Percentiles rank a stretch among this genome's conserved stretches.
phyloP scores from a whole-genome alignment of 345 rosid genomes.

The Raphanus raphanistrum region DNA sequence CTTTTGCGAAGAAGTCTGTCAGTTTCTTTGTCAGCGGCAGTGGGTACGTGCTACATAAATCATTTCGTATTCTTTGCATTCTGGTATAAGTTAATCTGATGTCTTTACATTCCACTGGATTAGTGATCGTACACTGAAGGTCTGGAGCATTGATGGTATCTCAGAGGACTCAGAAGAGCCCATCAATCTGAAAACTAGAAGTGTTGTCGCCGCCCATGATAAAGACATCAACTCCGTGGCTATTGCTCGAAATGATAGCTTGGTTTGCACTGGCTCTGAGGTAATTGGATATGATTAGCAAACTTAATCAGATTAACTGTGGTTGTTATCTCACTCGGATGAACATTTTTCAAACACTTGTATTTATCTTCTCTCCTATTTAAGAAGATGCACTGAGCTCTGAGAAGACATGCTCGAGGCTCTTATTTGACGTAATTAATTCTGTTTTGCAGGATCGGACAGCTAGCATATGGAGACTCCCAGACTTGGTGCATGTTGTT shows the following conservation, averaged over 20 bases:
- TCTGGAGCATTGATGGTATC: constrained; percentile 80
- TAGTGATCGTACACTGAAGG: constrained; percentile 92
- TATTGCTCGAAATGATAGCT: constrained; percentile 82
- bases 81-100: constrained; percentile 15
- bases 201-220: constrained; percentile 91
- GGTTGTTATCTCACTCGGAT: background rate
- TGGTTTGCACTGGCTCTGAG: constrained; percentile 95
- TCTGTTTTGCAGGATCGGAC: constrained; percentile 72
- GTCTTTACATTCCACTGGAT: constrained; percentile 27
- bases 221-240: constrained; percentile 93
- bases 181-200: constrained; percentile 71
- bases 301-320: background rate
- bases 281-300: constrained; percentile 43
- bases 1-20: constrained; percentile 68
- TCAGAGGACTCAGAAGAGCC: constrained; percentile 61
- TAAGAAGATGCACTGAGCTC: constrained; percentile 9
- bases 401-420: background rate
- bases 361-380: constrained; percentile 2
- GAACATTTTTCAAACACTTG: constrained; percentile 6
- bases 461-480: constrained; percentile 92
- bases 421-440: constrained; percentile 15
- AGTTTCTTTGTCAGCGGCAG: constrained; percentile 90
- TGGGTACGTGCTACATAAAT: constrained; percentile 54
- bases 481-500: constrained; percentile 78
- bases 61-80: background rate